Percentiles rank a stretch among this genome's conserved stretches.
Evolutionary conservation across 345 rosid species (phyloP).

Genomic region (Gossypium australe): DNA sequence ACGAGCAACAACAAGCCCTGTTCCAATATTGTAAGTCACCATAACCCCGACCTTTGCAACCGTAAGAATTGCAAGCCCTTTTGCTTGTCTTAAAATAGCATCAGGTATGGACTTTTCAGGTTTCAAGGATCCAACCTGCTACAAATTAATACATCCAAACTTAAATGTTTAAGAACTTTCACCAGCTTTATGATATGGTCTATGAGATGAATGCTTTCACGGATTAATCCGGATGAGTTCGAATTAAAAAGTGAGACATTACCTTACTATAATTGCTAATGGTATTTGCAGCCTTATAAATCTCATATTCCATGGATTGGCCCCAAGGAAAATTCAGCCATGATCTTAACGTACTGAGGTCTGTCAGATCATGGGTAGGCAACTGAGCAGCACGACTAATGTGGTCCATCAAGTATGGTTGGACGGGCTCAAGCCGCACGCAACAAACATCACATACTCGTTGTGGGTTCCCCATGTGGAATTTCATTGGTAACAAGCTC

Average conservation of each 20-base stretch:
- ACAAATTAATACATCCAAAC: not conserved
- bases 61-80: constrained; percentile 87
- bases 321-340: constrained; percentile 98
- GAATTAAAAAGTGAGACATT: not conserved
- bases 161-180: constrained; percentile 1
- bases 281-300: constrained; percentile 80
- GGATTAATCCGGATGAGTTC: not conserved
- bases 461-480: constrained; percentile 58
- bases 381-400: constrained; percentile 86
- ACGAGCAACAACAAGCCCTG: constrained; percentile 81
- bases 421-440: constrained; percentile 77
- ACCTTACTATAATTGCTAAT: constrained; percentile 42
- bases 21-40: constrained; percentile 88
- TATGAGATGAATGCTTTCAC: not conserved
- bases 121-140: constrained; percentile 63
- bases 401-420: constrained; percentile 75
- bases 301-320: constrained; percentile 83
- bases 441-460: constrained; percentile 91
- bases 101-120: constrained; percentile 87
- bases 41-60: constrained; percentile 79
- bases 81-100: constrained; percentile 62
- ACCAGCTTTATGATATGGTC: not conserved
- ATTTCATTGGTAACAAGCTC: constrained; percentile 69
- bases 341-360: constrained; percentile 86
- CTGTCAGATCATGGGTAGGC: constrained; percentile 84